phyloP scores from a whole-genome alignment of 1,139 yeast species.

The Hansenula sp. region DNA sequence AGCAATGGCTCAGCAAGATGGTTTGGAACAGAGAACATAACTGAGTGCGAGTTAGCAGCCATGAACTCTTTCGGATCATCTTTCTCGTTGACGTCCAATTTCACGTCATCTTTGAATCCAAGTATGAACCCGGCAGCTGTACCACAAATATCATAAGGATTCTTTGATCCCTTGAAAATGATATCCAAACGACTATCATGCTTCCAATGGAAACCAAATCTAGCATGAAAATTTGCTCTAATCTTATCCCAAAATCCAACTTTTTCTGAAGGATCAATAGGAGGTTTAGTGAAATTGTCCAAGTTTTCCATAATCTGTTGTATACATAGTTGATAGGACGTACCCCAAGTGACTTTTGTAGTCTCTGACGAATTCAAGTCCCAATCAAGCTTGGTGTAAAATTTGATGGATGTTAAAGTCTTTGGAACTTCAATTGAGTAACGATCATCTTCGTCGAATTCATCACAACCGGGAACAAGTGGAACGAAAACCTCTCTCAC shows the following conservation, averaged over 20 bases:
- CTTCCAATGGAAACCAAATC: constrained; percentile 42
- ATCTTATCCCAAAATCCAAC: constrained; percentile 80
- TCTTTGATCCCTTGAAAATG: constrained; percentile 58
- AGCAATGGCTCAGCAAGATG: constrained; percentile 54
- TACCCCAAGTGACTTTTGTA: constrained; percentile 81
- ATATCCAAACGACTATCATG: constrained; percentile 53
- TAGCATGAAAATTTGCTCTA: constrained; percentile 57
- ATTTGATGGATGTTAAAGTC: constrained; percentile 72
- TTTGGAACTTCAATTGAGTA: constrained; percentile 67
- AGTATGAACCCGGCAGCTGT: constrained; percentile 75
- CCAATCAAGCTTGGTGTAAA: constrained; percentile 59
- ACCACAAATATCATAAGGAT: constrained; percentile 72
- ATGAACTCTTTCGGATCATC: constrained; percentile 61
- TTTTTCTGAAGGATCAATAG: constrained; percentile 77
- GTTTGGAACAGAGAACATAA: constrained; percentile 68
- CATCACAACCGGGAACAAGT: constrained; percentile 41
- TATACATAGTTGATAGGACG: constrained; percentile 77
- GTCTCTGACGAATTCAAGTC: constrained; percentile 53
- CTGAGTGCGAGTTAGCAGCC: constrained; percentile 59
- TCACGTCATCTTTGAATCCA: constrained; percentile 68
- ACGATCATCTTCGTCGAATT: constrained; percentile 35
- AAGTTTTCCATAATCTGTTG: constrained; percentile 77
- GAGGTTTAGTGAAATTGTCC: constrained; percentile 80
- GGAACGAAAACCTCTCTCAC: constrained; percentile 62
- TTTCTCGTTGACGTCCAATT: constrained; percentile 54